Percentiles rank a stretch among this genome's conserved stretches.
These are phyloP conservation scores for Terana coerulea DNA, from an alignment of 768 basidiomycete genomes.

Conservation along the genomic window DNA sequence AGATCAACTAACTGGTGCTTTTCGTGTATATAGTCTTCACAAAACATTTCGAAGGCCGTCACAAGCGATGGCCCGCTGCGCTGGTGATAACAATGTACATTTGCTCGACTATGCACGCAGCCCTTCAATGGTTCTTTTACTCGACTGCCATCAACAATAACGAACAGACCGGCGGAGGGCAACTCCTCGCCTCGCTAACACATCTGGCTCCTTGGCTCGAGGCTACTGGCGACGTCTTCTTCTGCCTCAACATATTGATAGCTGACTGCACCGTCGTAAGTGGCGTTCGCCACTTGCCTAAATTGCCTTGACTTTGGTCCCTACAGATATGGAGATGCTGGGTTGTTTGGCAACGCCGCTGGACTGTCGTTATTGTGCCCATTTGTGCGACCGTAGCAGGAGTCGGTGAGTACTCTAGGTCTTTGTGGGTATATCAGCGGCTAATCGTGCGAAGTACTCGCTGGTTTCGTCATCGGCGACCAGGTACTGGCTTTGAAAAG, in stretches of 20 bases:
- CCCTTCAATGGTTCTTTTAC: neutral
- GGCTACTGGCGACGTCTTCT: neutral
- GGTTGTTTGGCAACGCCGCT: neutral
- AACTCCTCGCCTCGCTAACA: neutral
- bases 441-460: neutral
- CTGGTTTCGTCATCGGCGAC: neutral
- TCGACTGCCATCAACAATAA: neutral
- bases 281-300: too few relatives aligned
- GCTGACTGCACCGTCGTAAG: neutral
- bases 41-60: neutral
- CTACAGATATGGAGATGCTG: too few relatives aligned
- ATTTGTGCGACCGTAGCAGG: neutral
- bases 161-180: neutral
- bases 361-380: neutral
- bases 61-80: neutral
- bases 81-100: neutral
- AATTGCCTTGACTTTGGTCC: too few relatives aligned
- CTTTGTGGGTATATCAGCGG: too few relatives aligned
- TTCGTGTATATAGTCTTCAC: too few relatives aligned
- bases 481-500: neutral
- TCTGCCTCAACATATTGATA: neutral
- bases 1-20: too few relatives aligned
- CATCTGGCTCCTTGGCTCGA: neutral
- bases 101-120: neutral
- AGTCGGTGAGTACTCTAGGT: neutral